A percentile compares a stretch with the other conserved stretches of the same genome.
phyloP scores from a whole-genome alignment of 495 filamentous ascomycete genomes.

The Cercophora samala region DNA sequence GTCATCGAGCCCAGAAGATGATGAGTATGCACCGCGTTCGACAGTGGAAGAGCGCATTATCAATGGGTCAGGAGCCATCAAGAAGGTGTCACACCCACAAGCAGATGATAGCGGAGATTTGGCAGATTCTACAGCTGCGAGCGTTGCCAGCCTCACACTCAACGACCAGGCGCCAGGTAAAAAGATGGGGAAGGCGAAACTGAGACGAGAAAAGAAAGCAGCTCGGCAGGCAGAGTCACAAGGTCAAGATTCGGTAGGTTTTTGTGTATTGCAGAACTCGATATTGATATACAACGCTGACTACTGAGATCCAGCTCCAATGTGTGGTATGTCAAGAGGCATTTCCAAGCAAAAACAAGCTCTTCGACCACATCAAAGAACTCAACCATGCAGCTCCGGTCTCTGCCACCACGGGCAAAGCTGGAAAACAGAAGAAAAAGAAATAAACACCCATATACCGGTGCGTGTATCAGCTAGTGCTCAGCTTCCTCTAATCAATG shows the following conservation, averaged over 20 bases:
- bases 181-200: conserved; percentile 82
- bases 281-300: not conserved
- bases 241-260: conserved; percentile 35
- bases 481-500: not conserved
- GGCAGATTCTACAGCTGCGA: conserved; percentile 16
- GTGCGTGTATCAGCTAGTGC: not conserved
- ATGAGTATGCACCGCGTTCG: conserved; percentile 45
- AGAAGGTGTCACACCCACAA: not conserved
- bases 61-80: not conserved
- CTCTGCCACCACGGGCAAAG: conserved; percentile 16
- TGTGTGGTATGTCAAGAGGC: conserved; percentile 61
- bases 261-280: not conserved
- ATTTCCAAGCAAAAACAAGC: conserved; percentile 67
- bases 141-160: conserved; percentile 21
- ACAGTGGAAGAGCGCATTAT: conserved; percentile 39
- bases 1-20: conserved; percentile 32
- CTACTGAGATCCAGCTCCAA: conserved; percentile 35
- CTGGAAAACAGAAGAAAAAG: conserved; percentile 27
- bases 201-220: conserved; percentile 78
- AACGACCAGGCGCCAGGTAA: conserved; percentile 27
- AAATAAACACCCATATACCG: conserved; percentile 11
- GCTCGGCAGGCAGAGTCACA: conserved; percentile 51
- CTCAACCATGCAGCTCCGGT: conserved; percentile 29
- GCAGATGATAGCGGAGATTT: not conserved
- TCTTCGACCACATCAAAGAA: conserved; percentile 74